These are phyloP conservation scores for Agastache rugosa DNA, from an alignment of 257 asterid species.

Conservation along the genomic window DNA sequence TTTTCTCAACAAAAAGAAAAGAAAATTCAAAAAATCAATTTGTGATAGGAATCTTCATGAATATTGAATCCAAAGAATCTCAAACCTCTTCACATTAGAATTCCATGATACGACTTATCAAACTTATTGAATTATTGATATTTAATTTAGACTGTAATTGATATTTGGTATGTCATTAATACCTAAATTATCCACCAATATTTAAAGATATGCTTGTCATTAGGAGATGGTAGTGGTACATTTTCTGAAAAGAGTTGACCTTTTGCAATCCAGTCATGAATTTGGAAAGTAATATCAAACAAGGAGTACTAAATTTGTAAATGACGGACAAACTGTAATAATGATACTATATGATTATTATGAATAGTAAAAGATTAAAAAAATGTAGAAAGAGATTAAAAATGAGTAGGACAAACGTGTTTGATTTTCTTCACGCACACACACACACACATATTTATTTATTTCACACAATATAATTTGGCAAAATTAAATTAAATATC, in stretches of 20 bases:
- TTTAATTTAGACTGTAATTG: not conserved
- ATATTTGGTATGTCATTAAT: not conserved
- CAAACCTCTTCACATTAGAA: not conserved
- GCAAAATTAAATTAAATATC: too few species aligned
- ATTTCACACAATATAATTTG: not conserved
- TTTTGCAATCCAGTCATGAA: conserved; percentile 13
- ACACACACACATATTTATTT: too few species aligned
- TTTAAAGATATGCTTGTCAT: not conserved
- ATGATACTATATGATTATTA: not conserved
- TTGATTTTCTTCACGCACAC: too few species aligned
- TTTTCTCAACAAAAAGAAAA: not conserved
- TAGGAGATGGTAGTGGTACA: not conserved
- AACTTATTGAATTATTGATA: too few species aligned
- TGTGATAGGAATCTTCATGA: not conserved
- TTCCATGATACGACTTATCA: not conserved
- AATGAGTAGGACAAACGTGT: too few species aligned
- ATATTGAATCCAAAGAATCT: conserved; percentile 1
- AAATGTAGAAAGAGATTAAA: too few species aligned
- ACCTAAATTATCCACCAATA: not conserved
- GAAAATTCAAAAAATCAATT: not conserved
- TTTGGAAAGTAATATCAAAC: not conserved
- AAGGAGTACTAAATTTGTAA: not conserved
- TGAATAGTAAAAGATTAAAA: too few species aligned
- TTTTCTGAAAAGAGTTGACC: conserved; percentile 26
- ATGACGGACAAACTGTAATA: not conserved